Base-by-base conservation (phyloP, 73 alveolate genomes). In the Stentor coeruleus region DNA sequence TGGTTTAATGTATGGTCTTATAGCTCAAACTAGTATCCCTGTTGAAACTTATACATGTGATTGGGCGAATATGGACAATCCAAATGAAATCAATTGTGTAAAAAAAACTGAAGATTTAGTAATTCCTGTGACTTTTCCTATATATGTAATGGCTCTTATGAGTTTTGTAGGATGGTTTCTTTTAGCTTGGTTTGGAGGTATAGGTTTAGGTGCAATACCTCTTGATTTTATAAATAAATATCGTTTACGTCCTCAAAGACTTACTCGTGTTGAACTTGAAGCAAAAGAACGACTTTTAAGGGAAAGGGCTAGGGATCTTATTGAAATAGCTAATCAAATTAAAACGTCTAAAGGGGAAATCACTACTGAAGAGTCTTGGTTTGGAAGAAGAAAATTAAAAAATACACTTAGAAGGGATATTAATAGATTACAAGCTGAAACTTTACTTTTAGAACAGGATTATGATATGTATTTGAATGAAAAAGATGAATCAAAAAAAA, bases 161-260 rank as follows among this genome's bases (percentile, higher is more conserved):
- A 58, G 91, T 37, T 91, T 89, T 74, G 59, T 91, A n/a, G 98
- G 98, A 3, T 86, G 88, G 94, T 93, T 79, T 74, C 49, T 93
- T 40, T 84, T 93, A 35, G 87, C 89, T 28, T 55, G 89, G 30
- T 93, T 93, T 87, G 89, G 90, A 2, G 98, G 98, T 3, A 90
- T 94, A 26, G 98, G 98, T 4, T 86, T 92, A 15, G 76, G 88
- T 20, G 96, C 97, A 0, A 36, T 94, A n/a, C 98, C 98, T 11
- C 74, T 94, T 2, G 98, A 92, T 74, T 72, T 92, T 41, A 94
- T 94, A 6, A 85, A 87, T 55, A 84, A 82, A 38, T 94, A 74
- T 76, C 59, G 92, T n/a, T 41, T 82, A 74, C 83, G 98, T 59
- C 98, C 98, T 2, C 81, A 74, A 30, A 83, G 83, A 36, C 66